Evolutionary conservation across 192 early-diverging fungal genomes (phyloP), one percentile per base, ranked within the genome.

Genomic region (Backusella luteola): DNA sequence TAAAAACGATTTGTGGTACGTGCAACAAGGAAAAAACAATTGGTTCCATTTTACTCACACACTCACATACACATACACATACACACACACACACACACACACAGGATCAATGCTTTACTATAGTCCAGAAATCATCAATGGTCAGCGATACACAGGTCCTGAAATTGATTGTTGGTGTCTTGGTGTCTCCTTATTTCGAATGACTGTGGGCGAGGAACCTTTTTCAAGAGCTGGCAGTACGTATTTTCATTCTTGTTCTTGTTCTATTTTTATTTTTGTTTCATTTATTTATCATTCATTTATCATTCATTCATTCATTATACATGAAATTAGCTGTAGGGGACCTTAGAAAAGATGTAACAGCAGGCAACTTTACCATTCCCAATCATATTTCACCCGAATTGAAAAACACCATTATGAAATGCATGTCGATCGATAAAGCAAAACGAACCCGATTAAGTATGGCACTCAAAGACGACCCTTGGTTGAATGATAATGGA

Each of bases 81-180:
- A 23, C 53, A 59, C 23, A 59, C 23, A 4, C 14, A 15, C 29
- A 19, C 41, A 19, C 21, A 34, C 15, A 71, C 26, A 46, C 15
- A 44, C 3, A 83, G 92, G 91, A 8, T 95, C 94, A 44, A 87
- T 97, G 52, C 93, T 95, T 17, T 98, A 96, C 76, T 91, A 93
- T 32, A 90, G 91, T 34, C 93, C 93, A 36, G 97, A 98, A 87
- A 96, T 98, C 80, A 91, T 97, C 34, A 87, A 94, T 68, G 95
- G 95, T 38, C 91, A 93, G 35, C 92, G 90, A 32, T 99, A 99
- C 79, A 86, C 85, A 71, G 97, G 97, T 4, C 96, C 97, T 17
- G 97, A 99, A 74, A 90, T 99, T 32, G 97, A 99, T 77, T 91
- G 94, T 44, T 99, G 97, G 97, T 96, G 94, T 36, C 80, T 98